These are phyloP conservation scores for Hordeum marinum DNA, from an alignment of 176 grass and related monocot species.

Conservation along the genomic window DNA sequence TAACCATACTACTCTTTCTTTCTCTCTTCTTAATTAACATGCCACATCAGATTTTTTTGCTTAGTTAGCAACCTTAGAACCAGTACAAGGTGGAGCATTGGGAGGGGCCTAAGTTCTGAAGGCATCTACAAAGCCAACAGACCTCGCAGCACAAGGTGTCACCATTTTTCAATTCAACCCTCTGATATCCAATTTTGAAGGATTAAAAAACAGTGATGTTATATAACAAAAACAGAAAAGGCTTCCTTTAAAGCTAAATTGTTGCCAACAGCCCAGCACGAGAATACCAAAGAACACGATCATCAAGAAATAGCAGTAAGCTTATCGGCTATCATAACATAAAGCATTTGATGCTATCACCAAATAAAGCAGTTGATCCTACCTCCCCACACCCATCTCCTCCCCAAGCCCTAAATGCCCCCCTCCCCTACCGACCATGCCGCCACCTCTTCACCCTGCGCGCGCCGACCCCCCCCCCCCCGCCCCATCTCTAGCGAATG, in stretches of 20 bases:
- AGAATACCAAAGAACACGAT: background rate
- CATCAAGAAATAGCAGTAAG: background rate
- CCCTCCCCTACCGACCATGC: conserved; percentile 25
- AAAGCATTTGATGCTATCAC: background rate
- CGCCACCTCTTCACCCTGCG: background rate
- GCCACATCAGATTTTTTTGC: no score
- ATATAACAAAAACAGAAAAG: background rate
- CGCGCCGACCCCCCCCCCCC: background rate
- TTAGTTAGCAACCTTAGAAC: no score
- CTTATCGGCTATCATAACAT: background rate
- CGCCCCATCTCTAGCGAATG: conserved; percentile 35
- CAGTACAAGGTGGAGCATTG: no score
- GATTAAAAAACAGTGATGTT: background rate
- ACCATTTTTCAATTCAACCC: background rate
- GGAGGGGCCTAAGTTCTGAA: background rate
- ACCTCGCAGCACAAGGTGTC: background rate
- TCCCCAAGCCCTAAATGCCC: conserved; percentile 50
- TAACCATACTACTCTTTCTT: no score
- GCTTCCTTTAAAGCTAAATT: background rate
- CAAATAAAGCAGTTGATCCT: no score
- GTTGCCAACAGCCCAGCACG: background rate
- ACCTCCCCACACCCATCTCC: conserved; percentile 16
- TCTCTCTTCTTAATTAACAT: no score
- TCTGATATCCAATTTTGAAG: background rate
- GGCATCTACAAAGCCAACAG: conserved; percentile 1